Conservation (phyloP, 2,329 filamentous ascomycete genomes). For the Thielaviopsis ethacetica region DNA sequence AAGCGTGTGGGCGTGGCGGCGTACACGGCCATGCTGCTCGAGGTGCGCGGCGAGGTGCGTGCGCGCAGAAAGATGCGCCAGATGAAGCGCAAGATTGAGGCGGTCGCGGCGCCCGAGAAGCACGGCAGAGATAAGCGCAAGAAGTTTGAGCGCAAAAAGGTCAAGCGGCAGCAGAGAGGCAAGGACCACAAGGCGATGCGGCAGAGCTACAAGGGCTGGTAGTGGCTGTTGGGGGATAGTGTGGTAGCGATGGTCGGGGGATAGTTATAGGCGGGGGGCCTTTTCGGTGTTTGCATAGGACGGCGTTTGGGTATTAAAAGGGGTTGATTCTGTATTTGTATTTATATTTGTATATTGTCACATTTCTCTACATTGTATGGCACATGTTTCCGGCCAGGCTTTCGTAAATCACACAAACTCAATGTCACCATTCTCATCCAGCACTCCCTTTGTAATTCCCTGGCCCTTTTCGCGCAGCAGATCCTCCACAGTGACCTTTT, state of each 20-base stretch:
- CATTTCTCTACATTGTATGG: constrained; percentile 11
- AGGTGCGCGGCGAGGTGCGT: constrained; percentile 57
- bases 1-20: constrained; percentile 65
- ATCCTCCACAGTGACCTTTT: constrained; percentile 56
- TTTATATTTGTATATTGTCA: constrained; percentile 12
- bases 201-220: constrained; percentile 46
- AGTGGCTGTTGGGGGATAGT: constrained; percentile 10
- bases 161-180: constrained; percentile 63
- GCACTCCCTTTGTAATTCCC: constrained; percentile 51
- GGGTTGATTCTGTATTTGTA: constrained; percentile 1
- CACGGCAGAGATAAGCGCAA: constrained; percentile 64
- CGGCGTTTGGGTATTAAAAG: neutral
- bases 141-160: constrained; percentile 72
- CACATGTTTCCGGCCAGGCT: neutral
- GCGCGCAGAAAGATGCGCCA: constrained; percentile 56
- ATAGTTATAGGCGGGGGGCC: too few species aligned
- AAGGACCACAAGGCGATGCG: constrained; percentile 55
- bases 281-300: neutral
- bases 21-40: constrained; percentile 59
- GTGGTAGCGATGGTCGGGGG: too few species aligned
- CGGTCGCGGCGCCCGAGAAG: constrained; percentile 65
- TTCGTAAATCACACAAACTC: constrained; percentile 69
- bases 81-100: constrained; percentile 78
- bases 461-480: constrained; percentile 61
- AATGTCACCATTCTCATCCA: constrained; percentile 67